Conservation (phyloP, 2,329 filamentous ascomycete genomes). For the Phialophora verrucosa region DNA sequence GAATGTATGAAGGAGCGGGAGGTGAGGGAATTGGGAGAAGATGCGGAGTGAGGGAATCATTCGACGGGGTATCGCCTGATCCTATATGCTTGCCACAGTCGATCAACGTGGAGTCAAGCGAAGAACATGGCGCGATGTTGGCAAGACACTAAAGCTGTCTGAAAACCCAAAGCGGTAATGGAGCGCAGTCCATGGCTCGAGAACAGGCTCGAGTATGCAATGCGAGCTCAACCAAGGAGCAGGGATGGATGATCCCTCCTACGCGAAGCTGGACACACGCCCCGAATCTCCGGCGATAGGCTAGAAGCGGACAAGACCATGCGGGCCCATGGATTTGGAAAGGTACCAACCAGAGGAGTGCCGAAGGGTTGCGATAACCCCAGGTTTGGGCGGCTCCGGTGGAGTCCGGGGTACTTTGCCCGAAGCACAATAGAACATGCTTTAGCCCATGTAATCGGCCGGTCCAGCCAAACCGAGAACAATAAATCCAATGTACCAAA, state of each 20-base stretch:
- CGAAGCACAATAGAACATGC: constrained; percentile 17
- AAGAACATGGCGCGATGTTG: constrained; percentile 6
- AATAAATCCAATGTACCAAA: not conserved
- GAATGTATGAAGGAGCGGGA: not conserved
- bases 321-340: not conserved
- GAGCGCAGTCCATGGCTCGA: constrained; percentile 5
- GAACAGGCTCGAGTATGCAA: constrained; percentile 8
- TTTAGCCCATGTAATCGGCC: constrained; percentile 17
- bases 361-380: constrained; percentile 17
- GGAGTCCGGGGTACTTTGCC: constrained; percentile 22
- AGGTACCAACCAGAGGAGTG: constrained; percentile 17
- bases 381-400: constrained; percentile 15
- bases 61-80: constrained; percentile 1
- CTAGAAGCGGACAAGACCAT: not conserved
- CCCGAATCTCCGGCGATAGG: constrained; percentile 2
- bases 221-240: not conserved
- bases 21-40: not conserved
- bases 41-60: not conserved
- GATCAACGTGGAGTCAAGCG: constrained; percentile 8
- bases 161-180: constrained; percentile 9
- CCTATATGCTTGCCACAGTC: constrained; percentile 11
- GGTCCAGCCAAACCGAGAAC: constrained; percentile 13
- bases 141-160: constrained; percentile 12
- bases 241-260: constrained; percentile 14
- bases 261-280: not conserved